A percentile compares a stretch with the other conserved stretches of the same genome.
phyloP scores from a whole-genome alignment of 345 rosid genomes.

The Populus alba region DNA sequence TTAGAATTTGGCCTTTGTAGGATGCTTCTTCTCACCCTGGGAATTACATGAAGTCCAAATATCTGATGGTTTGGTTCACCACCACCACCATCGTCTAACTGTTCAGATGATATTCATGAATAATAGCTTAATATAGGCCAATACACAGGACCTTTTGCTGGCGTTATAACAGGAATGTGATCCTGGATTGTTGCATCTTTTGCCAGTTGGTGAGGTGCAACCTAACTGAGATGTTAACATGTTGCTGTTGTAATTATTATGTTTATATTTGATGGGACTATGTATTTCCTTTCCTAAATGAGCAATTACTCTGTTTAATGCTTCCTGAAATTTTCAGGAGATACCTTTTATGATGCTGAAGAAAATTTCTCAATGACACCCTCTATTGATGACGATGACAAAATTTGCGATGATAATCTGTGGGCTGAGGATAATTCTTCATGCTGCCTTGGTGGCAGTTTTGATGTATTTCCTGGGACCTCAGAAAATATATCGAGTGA shows the following conservation, averaged over 20 bases:
- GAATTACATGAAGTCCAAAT: not conserved
- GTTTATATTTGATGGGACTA: not conserved
- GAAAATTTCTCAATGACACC: constrained; percentile 42
- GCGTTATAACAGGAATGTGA: not conserved
- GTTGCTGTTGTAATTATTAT: not conserved
- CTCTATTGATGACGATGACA: constrained; percentile 37
- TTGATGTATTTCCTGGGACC: constrained; percentile 29
- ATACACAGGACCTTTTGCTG: not conserved
- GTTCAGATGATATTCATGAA: not conserved
- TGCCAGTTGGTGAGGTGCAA: not conserved
- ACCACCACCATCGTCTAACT: not conserved
- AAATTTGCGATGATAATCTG: constrained; percentile 19
- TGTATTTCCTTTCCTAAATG: not conserved
- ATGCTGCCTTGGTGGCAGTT: constrained; percentile 34
- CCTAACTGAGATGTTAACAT: not conserved
- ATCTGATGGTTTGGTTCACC: not conserved
- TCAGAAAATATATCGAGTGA: constrained; percentile 27
- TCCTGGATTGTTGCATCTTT: not conserved
- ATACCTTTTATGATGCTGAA: constrained; percentile 77
- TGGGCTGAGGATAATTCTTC: constrained; percentile 40
- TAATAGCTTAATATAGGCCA: not conserved
- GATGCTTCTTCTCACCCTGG: not conserved
- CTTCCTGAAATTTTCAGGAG: constrained; percentile 50
- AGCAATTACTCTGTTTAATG: not conserved
- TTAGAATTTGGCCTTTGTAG: not conserved